Base-by-base conservation (phyloP, 805 yeast genomes). In the Schwanniomyces pseudopolymorphus region DNA sequence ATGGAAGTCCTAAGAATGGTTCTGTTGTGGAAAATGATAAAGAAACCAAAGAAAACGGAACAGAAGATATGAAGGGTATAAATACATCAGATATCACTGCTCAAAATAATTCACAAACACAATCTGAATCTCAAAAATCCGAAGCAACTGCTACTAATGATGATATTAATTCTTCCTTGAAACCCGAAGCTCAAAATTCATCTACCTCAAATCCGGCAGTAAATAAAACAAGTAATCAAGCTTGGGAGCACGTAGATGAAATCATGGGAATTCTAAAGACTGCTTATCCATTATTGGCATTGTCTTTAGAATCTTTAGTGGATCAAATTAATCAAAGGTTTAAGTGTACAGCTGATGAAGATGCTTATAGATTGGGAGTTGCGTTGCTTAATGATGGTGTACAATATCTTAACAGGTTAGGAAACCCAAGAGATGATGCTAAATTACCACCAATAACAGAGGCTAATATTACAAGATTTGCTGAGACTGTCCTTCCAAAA, bases 181-280 rank as follows among this genome's bases (percentile, higher is more conserved):
- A 36, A 36, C 14, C 39, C 2, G 25, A 13, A 7, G 6, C 39
- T 5, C 25, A 36, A 20, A 31, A 7, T 17, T 31, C 20, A 7
- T 31, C 25, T 5, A 9, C 28, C 25, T 7, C 24, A 17, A 19
- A 11, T 3, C 19, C 41, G 4, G 14, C 10, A 5, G n/a, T 14
- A 11, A 36, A 11, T 22, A 21, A 21, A 14, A 38, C 28, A 6
- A 55, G 60, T 31, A 80, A 81, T 47, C 92, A 88, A 65, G 95
- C 98, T 9, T 89, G 96, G 95, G 96, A 89, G 56, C 84, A 92
- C 59, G 91, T 91, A 21, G 85, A 80, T 44, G 98, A 92, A 59
- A 86, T 94, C 46, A 89, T 90, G 87, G 94, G 95, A 19, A 91
- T 94, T 45, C 72, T 95, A 63, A 94, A 94, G 63, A 95, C 99